A percentile compares a stretch with the other conserved stretches of the same genome.
These are phyloP conservation scores for Termitomyces sp. DNA, from an alignment of 768 basidiomycete genomes.

Conservation along the genomic window DNA sequence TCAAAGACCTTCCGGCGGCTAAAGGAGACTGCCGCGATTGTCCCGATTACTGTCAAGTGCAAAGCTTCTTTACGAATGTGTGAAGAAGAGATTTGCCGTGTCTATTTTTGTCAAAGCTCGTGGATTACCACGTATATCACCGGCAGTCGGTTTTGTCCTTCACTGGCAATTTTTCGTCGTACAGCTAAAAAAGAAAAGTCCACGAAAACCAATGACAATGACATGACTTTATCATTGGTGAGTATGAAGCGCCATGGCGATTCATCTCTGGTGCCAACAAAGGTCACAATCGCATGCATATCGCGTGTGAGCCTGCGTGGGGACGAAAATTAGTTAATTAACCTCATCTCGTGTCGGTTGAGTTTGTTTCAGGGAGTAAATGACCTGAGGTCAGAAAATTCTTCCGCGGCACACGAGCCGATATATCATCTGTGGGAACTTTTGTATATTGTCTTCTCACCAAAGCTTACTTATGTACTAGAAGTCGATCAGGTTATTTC, in stretches of 20 bases:
- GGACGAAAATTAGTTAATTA: not conserved
- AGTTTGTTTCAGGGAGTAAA: not conserved
- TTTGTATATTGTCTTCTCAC: not conserved
- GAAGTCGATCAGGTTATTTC: not conserved
- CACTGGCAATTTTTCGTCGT: not conserved
- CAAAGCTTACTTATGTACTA: not conserved
- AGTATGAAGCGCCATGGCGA: not conserved
- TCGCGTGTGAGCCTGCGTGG: not conserved
- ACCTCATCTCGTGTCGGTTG: not conserved
- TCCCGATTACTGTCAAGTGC: not conserved
- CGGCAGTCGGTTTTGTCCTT: not conserved
- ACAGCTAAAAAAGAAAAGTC: not conserved
- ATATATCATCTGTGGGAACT: not conserved
- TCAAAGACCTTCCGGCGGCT: not conserved
- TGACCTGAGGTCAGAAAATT: not conserved
- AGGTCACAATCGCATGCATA: not conserved
- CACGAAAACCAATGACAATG: not conserved
- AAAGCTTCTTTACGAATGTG: not conserved
- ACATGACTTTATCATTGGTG: not conserved
- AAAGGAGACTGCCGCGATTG: not conserved
- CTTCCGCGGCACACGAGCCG: not conserved
- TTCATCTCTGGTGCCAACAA: not conserved
- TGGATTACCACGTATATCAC: not conserved
- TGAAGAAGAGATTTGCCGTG: not conserved
- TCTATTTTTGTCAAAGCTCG: not conserved